Conservation (phyloP, 768 basidiomycete species). For the Saitozyma podzolica region DNA sequence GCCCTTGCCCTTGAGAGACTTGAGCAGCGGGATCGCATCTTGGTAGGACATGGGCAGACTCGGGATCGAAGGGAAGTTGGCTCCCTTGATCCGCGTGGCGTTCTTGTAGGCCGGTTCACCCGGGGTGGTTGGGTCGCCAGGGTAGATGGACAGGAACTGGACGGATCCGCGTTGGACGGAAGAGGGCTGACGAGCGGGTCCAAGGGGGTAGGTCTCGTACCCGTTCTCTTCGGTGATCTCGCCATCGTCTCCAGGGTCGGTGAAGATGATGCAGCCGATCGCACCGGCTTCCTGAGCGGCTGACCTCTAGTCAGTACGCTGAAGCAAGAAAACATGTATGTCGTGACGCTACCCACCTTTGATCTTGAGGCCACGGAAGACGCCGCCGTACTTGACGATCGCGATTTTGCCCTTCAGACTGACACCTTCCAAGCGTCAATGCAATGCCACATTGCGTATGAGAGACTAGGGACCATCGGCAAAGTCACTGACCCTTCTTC, state of each 20-base stretch:
- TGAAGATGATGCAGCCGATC: conserved; percentile 69
- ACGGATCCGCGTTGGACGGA: conserved; percentile 19
- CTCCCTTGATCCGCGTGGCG: conserved; percentile 62
- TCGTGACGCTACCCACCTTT: conserved; percentile 14
- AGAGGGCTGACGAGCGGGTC: conserved; percentile 67
- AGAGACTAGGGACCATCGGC: too few species aligned
- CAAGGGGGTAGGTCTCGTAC: conserved; percentile 72
- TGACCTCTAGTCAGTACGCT: background rate
- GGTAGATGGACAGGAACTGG: conserved; percentile 31
- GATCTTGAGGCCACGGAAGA: conserved; percentile 84
- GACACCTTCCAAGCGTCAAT: conserved; percentile 57
- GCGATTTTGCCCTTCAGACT: conserved; percentile 76
- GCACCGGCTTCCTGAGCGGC: conserved; percentile 82
- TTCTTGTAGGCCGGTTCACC: conserved; percentile 83
- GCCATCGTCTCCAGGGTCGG: conserved; percentile 83
- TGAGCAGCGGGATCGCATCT: conserved; percentile 71
- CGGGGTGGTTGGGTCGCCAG: conserved; percentile 73
- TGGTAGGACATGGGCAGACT: conserved; percentile 80
- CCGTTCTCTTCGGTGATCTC: conserved; percentile 73
- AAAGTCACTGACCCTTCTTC: conserved; percentile 55
- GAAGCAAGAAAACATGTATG: background rate
- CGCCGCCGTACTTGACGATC: conserved; percentile 67
- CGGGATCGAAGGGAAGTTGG: conserved; percentile 50
- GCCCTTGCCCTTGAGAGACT: conserved; percentile 58
- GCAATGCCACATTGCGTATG: background rate